Base-by-base conservation (phyloP, 2,329 filamentous ascomycete species). In the Clarireedia paspali region DNA sequence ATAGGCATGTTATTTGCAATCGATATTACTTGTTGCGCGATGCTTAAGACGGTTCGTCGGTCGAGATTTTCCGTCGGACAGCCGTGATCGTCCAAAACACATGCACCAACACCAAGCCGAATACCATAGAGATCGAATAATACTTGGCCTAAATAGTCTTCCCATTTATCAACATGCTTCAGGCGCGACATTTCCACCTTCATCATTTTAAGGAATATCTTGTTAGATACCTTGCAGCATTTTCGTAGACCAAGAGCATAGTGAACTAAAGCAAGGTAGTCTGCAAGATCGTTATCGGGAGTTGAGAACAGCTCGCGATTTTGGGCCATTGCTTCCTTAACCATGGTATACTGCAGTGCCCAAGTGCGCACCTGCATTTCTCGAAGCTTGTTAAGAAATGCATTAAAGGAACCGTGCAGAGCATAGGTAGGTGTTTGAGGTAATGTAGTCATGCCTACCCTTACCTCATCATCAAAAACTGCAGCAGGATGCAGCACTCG, bases 351-450 rank as follows among this genome's bases (percentile, higher is more conserved):
- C 60, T 92, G 85, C 40, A 97, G 73, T 39, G 88, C 90, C 92
- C 94, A 97, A 10, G 85, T 82, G 36, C 90, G 84, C 3, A 96
- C 82, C 65, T 96, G 87, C 77, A 95, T 87, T 63, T 97, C 91
- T 42, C 90, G 84, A 45, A 97, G 75, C 66, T 86, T 90, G 55
- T 81, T 83, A 56, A 84, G 79, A 62, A 87, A 77, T 1, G 74
- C 70, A 55, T 77, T 74, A 57, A 81, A 82, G 1, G 75, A 77
- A 15, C 65, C 67, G 49, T 66, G 59, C 14, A 20, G 14, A 15
- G 58, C 56, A 71, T 73, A 59, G 65, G 82, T 67, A 74, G 82
- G 71, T 75, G 72, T 73, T 66, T 81, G 69, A 2, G 85, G 83
- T 2, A 84, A 74, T 5, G 80, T 75, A 4, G 79, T 77, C 64